These are phyloP conservation scores for Thyridium curvatum DNA, from an alignment of 2,329 filamentous ascomycete genomes.

Conservation along the genomic window DNA sequence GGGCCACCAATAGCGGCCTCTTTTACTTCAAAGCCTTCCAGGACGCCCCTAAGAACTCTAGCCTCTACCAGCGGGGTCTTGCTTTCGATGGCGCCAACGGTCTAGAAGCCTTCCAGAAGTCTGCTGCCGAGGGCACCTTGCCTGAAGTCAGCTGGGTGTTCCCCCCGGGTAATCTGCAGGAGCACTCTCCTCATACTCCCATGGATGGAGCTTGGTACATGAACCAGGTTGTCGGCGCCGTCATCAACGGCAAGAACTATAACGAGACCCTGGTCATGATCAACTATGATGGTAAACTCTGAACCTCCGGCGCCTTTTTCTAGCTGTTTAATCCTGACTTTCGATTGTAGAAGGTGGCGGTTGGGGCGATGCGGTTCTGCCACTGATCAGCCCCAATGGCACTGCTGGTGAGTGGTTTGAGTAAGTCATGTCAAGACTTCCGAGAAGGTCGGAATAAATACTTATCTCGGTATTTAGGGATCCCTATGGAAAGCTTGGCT, in stretches of 20 bases:
- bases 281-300: slow-evolving; percentile 37
- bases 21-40: slow-evolving; percentile 49
- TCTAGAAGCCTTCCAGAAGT: slow-evolving; percentile 41
- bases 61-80: slow-evolving; percentile 38
- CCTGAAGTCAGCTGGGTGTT: slow-evolving; percentile 46
- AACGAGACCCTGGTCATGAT: slow-evolving; percentile 41
- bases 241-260: slow-evolving; percentile 40
- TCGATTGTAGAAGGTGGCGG: slow-evolving; percentile 38
- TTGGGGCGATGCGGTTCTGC: slow-evolving; percentile 48
- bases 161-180: slow-evolving; percentile 42
- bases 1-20: slow-evolving; percentile 48
- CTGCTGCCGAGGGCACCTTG: slow-evolving; percentile 42
- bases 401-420: slow-evolving; percentile 47
- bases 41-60: slow-evolving; percentile 29
- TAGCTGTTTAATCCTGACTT: background rate
- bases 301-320: background rate
- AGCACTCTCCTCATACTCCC: slow-evolving; percentile 46
- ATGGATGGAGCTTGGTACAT: slow-evolving; percentile 50
- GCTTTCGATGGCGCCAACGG: slow-evolving; percentile 30
- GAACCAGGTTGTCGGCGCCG: slow-evolving; percentile 43
- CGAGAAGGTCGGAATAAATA: no score
- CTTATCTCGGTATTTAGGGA: slow-evolving; percentile 8
- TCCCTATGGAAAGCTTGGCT: slow-evolving; percentile 30
- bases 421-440: background rate
- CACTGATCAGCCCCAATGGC: slow-evolving; percentile 39